Evolutionary conservation across 495 filamentous ascomycete genomes (phyloP).

Genomic region (Polyplosphaeria fusca): DNA sequence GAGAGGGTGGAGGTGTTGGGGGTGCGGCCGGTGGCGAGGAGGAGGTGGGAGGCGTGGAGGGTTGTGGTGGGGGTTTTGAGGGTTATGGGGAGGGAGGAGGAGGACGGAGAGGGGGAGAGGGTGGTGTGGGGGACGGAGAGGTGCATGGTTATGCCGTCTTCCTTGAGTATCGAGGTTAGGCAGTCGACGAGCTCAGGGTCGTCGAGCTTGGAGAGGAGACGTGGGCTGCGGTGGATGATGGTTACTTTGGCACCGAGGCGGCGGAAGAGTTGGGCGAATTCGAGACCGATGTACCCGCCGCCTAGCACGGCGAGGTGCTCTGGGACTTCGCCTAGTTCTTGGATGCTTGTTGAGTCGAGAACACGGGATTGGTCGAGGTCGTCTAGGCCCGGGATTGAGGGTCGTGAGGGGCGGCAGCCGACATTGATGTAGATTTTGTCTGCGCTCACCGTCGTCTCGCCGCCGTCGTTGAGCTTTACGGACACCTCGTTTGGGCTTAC

Average conservation of each 20-base stretch:
- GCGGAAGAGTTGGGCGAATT: conserved; percentile 52
- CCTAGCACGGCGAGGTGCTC: conserved; percentile 51
- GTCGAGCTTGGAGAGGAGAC: conserved; percentile 44
- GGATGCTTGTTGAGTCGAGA: conserved; percentile 49
- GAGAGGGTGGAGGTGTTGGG: conserved; percentile 48
- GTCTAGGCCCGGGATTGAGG: conserved; percentile 40
- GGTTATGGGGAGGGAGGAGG: conserved; percentile 8
- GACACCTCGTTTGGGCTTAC: conserved; percentile 37
- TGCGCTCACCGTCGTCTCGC: conserved; percentile 34
- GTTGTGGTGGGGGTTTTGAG: conserved; percentile 10
- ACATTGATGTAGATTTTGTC: conserved; percentile 50
- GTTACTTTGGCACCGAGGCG: conserved; percentile 48
- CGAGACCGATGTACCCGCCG: conserved; percentile 51
- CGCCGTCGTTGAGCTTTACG: conserved; percentile 35
- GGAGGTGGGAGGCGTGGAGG: conserved; percentile 45
- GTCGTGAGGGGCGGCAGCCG: conserved; percentile 45
- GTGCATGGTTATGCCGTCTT: conserved; percentile 45
- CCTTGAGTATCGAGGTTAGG: conserved; percentile 41
- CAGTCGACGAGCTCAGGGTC: conserved; percentile 45
- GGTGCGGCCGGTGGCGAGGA: conserved; percentile 48
- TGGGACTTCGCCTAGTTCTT: conserved; percentile 48
- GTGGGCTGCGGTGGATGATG: conserved; percentile 44
- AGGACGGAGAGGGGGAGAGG: conserved; percentile 18
- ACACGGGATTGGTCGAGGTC: conserved; percentile 34
- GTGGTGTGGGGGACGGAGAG: conserved; percentile 28